These are phyloP conservation scores for Oenanthe javanica DNA, from an alignment of 140 eudicot genomes.

Conservation along the genomic window DNA sequence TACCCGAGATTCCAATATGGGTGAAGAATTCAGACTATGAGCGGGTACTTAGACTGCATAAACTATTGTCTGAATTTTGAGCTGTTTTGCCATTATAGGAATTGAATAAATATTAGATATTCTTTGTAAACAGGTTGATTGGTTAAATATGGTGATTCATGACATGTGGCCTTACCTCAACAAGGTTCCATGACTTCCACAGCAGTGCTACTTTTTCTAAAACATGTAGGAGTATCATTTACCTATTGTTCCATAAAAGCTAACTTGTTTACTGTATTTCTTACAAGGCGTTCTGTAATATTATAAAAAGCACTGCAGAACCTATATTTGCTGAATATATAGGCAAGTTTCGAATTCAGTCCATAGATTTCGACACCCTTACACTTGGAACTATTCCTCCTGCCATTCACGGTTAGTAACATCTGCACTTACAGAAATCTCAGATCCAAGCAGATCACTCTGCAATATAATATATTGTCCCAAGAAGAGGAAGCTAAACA, in stretches of 20 bases:
- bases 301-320: conserved; percentile 44
- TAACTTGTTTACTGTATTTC: background rate
- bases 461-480: background rate
- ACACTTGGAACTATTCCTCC: conserved; percentile 86
- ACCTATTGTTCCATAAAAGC: background rate
- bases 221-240: background rate
- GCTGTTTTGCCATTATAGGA: background rate
- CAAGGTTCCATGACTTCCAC: conserved; percentile 36
- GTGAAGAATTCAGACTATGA: conserved; percentile 77
- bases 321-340: conserved; percentile 53
- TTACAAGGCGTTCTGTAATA: conserved; percentile 63
- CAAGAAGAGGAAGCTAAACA: background rate
- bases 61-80: conserved; percentile 6
- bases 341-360: conserved; percentile 46
- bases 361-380: conserved; percentile 58
- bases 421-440: background rate
- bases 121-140: conserved; percentile 38
- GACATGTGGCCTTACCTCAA: conserved; percentile 74
- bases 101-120: background rate
- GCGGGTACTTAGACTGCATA: conserved; percentile 29
- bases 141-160: conserved; percentile 45
- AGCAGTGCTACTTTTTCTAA: background rate
- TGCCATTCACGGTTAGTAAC: conserved; percentile 50
- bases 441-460: background rate
- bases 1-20: conserved; percentile 78